These are phyloP conservation scores for Rhododendron mucronatum DNA, from an alignment of 148 eudicot species.

Conservation along the genomic window DNA sequence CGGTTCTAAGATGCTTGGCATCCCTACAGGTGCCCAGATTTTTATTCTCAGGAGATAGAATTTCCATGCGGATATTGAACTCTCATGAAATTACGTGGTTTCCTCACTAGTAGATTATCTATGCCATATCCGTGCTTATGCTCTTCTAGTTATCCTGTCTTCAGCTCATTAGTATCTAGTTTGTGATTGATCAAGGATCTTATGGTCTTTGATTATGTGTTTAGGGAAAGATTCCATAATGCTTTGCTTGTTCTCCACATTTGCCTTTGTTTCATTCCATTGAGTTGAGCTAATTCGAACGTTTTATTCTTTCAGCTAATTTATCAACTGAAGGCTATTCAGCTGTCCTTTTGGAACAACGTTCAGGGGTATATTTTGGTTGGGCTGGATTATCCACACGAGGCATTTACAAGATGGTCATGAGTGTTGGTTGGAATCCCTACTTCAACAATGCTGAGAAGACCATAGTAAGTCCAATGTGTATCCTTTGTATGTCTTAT, in stretches of 20 bases:
- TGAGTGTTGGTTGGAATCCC: slow-evolving; percentile 99
- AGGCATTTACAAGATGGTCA: slow-evolving; percentile 90
- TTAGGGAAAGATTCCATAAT: background rate
- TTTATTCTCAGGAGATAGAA: background rate
- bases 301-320: slow-evolving; percentile 52
- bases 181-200: background rate
- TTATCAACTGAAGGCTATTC: slow-evolving; percentile 64
- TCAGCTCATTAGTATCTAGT: background rate
- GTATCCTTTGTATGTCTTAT: background rate
- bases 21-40: slow-evolving; percentile 73
- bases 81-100: background rate
- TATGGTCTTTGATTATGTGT: background rate
- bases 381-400: slow-evolving; percentile 71
- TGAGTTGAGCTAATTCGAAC: background rate
- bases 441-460: slow-evolving; percentile 83
- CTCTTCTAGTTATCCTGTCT: background rate
- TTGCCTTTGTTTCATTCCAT: background rate
- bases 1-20: slow-evolving; percentile 95
- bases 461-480: slow-evolving; percentile 70
- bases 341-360: slow-evolving; percentile 59
- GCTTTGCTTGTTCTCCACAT: background rate
- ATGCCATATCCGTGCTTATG: background rate
- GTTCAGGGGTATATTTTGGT: slow-evolving; percentile 90
- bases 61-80: background rate
- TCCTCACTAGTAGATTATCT: background rate